phyloP scores from a whole-genome alignment of 257 asterid genomes.

The Nicotiana paniculata region DNA sequence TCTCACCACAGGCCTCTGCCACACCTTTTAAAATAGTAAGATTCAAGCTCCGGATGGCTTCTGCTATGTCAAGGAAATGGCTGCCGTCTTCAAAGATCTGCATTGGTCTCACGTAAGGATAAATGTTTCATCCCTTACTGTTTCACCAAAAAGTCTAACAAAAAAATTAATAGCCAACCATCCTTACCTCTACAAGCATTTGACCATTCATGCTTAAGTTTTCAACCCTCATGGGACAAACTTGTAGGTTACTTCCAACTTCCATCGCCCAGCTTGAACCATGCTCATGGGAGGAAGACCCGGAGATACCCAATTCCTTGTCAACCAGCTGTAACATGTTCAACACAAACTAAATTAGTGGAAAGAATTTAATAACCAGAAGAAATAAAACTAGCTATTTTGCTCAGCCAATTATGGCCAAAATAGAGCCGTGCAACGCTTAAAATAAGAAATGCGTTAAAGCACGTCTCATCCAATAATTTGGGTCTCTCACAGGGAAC shows the following conservation, averaged over 20 bases:
- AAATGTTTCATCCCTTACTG: not conserved
- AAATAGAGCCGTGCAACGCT: not conserved
- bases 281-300: constrained; percentile 56
- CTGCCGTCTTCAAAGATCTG: constrained; percentile 48
- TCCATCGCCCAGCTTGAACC: constrained; percentile 99
- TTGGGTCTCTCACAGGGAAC: not conserved
- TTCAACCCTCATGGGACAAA: constrained; percentile 84
- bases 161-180: not conserved
- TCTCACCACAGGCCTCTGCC: constrained; percentile 63
- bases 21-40: constrained; percentile 73
- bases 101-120: not conserved
- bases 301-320: constrained; percentile 53
- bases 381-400: not conserved
- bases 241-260: constrained; percentile 72
- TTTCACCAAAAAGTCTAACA: not conserved
- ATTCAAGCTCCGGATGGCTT: constrained; percentile 80
- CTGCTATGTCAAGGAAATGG: constrained; percentile 79
- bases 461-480: not conserved
- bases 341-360: not conserved
- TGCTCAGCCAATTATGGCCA: not conserved
- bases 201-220: constrained; percentile 74
- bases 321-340: constrained; percentile 57
- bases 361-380: not conserved
- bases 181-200: constrained; percentile 81
- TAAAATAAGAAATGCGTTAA: not conserved